Evolutionary conservation across 208 protist species (phyloP).

Genomic region (Trichomonas vaginalis): DNA sequence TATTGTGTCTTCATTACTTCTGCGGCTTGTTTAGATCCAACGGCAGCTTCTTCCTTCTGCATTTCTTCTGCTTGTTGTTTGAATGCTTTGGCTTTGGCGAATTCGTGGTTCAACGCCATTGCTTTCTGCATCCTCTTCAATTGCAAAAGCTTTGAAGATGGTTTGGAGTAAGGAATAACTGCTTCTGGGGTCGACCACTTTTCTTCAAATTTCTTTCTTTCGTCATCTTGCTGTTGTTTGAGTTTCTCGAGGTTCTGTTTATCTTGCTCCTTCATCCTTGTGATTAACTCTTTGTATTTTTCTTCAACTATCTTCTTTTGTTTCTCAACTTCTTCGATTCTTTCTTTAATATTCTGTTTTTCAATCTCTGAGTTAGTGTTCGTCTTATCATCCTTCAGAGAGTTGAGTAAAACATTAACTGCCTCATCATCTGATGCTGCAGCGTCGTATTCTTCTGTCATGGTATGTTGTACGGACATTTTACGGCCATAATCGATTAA

Average conservation of each 20-base stretch:
- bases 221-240: neutral
- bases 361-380: neutral
- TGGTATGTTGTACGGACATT: neutral
- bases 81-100: neutral
- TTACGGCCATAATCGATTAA: neutral
- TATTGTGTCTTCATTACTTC: neutral
- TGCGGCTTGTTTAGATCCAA: neutral
- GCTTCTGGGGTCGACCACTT: neutral
- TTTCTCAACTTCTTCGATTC: neutral
- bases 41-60: neutral
- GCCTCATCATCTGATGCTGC: neutral
- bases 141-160: neutral
- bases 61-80: neutral
- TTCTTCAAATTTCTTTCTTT: neutral
- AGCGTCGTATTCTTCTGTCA: neutral
- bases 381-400: neutral
- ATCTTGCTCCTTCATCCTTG: neutral
- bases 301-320: neutral
- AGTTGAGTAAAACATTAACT: neutral
- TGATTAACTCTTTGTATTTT: neutral
- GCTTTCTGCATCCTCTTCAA: neutral
- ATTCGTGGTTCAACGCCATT: neutral
- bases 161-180: neutral
- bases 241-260: neutral
- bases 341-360: neutral